phyloP scores from a whole-genome alignment of 768 basidiomycete species.

The Suillus decipiens region DNA sequence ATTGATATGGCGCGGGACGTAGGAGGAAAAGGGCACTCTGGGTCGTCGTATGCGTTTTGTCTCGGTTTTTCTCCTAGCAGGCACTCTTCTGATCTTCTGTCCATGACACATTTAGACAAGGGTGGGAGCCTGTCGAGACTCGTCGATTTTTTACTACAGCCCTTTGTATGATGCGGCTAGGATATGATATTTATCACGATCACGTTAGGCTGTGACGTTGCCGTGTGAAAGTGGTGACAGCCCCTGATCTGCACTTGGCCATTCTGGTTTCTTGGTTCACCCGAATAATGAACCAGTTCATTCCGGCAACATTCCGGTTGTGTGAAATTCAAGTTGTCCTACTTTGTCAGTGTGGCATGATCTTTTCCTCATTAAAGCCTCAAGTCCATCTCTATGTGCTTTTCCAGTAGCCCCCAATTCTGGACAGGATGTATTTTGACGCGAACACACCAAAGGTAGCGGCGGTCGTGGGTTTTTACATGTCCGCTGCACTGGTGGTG shows the following conservation, averaged over 20 bases:
- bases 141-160: not conserved
- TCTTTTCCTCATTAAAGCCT: constrained; percentile 6
- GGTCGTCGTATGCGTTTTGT: constrained; percentile 5
- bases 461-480: constrained; percentile 77
- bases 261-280: not conserved
- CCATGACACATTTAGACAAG: constrained; percentile 9
- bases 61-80: not conserved
- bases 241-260: not conserved
- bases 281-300: not conserved
- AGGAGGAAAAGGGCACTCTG: constrained; percentile 11
- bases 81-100: constrained; percentile 11
- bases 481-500: constrained; percentile 73
- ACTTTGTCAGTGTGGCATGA: not conserved
- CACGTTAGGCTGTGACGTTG: not conserved
- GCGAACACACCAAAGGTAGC: constrained; percentile 53
- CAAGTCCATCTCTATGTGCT: not conserved
- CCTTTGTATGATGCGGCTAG: not conserved
- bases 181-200: not conserved
- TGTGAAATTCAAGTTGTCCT: not conserved
- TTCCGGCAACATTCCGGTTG: not conserved
- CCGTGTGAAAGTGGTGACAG: not conserved
- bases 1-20: constrained; percentile 1
- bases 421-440: constrained; percentile 23
- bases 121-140: constrained; percentile 1
- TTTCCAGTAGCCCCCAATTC: constrained; percentile 4